Conservation (phyloP, 805 yeast species). For the Kuraishia ogatae region DNA sequence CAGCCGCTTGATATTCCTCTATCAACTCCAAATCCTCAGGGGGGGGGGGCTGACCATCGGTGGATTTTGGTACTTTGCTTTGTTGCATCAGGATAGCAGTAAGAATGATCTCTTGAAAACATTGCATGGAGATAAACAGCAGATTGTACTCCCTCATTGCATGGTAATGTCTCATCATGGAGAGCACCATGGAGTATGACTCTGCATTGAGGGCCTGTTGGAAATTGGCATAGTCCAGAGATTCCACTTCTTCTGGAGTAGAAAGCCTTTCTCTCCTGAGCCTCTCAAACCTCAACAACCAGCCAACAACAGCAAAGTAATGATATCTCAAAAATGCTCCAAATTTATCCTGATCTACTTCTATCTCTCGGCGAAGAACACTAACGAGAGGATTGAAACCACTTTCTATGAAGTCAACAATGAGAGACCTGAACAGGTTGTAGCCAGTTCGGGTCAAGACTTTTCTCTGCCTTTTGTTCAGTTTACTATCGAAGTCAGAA, state of each 20-base stretch:
- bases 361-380: slow-evolving; percentile 31
- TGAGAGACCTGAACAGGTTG: slow-evolving; percentile 31
- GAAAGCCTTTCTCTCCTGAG: slow-evolving; percentile 19
- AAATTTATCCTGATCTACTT: slow-evolving; percentile 18
- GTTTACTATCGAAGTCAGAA: slow-evolving; percentile 20
- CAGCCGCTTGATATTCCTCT: slow-evolving; percentile 15
- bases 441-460: slow-evolving; percentile 24
- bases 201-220: slow-evolving; percentile 49
- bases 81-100: slow-evolving; percentile 24
- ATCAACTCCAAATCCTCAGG: slow-evolving; percentile 36
- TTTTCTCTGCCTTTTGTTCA: slow-evolving; percentile 12
- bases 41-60: slow-evolving; percentile 12
- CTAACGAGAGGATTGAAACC: slow-evolving; percentile 62
- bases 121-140: slow-evolving; percentile 60
- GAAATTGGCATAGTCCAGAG: slow-evolving; percentile 26
- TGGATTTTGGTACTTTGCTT: not conserved
- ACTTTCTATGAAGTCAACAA: slow-evolving; percentile 57
- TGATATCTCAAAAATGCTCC: slow-evolving; percentile 26
- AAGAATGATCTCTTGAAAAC: slow-evolving; percentile 55
- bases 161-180: slow-evolving; percentile 28
- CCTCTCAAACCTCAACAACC: slow-evolving; percentile 71
- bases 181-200: slow-evolving; percentile 41
- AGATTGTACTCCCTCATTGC: slow-evolving; percentile 44
- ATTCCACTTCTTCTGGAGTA: slow-evolving; percentile 20
- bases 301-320: slow-evolving; percentile 53